These are phyloP conservation scores for Xylaria palmicola DNA, from an alignment of 495 filamentous ascomycete species.

Conservation along the genomic window DNA sequence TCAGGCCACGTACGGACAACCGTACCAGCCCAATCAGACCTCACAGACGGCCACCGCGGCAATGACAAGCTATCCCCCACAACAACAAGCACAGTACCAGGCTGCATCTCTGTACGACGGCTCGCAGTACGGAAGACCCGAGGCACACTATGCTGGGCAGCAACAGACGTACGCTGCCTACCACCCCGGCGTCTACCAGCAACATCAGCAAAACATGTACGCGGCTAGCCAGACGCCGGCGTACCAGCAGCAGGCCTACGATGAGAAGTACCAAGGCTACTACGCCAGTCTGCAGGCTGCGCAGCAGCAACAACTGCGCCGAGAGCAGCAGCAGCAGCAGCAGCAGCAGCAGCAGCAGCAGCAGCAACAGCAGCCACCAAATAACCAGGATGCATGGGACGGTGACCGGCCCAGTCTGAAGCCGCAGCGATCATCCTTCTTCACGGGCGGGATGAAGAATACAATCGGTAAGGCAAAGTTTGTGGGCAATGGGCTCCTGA, in stretches of 20 bases:
- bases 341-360: constrained; percentile 2
- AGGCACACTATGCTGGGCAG: constrained; percentile 18
- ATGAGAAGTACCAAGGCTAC: constrained; percentile 22
- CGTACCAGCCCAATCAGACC: constrained; percentile 23
- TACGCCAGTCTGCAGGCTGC: constrained; percentile 17
- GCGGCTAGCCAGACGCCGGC: constrained; percentile 15
- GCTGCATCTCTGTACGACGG: constrained; percentile 10
- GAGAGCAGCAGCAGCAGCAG: constrained; percentile 4
- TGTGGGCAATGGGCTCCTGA: constrained; percentile 29
- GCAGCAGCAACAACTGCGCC: constrained; percentile 18
- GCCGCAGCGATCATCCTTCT: constrained; percentile 30
- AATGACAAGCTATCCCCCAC: constrained; percentile 4
- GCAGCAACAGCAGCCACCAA: neutral
- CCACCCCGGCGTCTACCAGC: constrained; percentile 22
- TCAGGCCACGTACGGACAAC: constrained; percentile 12
- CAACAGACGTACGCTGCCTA: constrained; percentile 23
- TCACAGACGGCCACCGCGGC: constrained; percentile 1
- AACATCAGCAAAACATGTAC: constrained; percentile 14
- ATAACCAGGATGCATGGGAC: constrained; percentile 15
- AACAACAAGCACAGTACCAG: constrained; percentile 19
- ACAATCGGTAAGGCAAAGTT: constrained; percentile 29
- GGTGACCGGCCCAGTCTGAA: constrained; percentile 23
- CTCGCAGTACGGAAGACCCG: constrained; percentile 9
- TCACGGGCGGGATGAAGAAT: constrained; percentile 27
- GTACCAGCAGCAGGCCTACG: constrained; percentile 25